Conservation (phyloP, 2,329 filamentous ascomycete species). For the Talaromyces sp. region DNA sequence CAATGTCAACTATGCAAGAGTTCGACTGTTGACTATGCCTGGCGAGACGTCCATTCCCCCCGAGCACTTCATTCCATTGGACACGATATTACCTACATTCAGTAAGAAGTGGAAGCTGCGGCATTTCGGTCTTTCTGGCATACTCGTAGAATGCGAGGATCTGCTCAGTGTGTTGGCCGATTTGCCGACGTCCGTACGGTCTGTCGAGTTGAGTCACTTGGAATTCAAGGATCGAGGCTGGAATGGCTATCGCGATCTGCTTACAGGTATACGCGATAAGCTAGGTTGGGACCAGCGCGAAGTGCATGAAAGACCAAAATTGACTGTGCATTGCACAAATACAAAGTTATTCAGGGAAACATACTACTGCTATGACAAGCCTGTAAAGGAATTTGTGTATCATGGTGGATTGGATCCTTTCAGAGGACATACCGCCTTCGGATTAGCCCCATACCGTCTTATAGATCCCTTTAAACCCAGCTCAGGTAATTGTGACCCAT, state of each 20-base stretch:
- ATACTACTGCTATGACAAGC: background rate
- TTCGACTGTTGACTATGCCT: background rate
- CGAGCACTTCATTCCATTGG: slow-evolving; percentile 22
- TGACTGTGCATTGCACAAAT: background rate
- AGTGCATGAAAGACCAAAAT: background rate
- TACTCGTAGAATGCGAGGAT: slow-evolving; percentile 26
- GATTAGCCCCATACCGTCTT: background rate
- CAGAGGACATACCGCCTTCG: background rate
- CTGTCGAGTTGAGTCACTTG: slow-evolving; percentile 35
- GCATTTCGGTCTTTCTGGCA: slow-evolving; percentile 31
- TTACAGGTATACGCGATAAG: background rate
- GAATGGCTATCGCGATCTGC: slow-evolving; percentile 19
- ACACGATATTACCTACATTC: slow-evolving; percentile 30
- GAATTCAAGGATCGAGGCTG: slow-evolving; percentile 22
- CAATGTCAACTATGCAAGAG: background rate
- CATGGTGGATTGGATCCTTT: slow-evolving; percentile 2
- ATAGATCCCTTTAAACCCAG: background rate
- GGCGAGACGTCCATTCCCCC: background rate
- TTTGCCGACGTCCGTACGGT: slow-evolving; percentile 29
- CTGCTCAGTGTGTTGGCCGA: slow-evolving; percentile 28
- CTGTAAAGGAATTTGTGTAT: background rate
- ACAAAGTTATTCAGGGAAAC: background rate
- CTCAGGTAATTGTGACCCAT: background rate
- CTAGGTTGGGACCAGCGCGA: background rate
- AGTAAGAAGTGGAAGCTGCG: slow-evolving; percentile 26